These are phyloP conservation scores for Syncephalastrum sp. DNA, from an alignment of 371 early-diverging fungal species.

Conservation along the genomic window DNA sequence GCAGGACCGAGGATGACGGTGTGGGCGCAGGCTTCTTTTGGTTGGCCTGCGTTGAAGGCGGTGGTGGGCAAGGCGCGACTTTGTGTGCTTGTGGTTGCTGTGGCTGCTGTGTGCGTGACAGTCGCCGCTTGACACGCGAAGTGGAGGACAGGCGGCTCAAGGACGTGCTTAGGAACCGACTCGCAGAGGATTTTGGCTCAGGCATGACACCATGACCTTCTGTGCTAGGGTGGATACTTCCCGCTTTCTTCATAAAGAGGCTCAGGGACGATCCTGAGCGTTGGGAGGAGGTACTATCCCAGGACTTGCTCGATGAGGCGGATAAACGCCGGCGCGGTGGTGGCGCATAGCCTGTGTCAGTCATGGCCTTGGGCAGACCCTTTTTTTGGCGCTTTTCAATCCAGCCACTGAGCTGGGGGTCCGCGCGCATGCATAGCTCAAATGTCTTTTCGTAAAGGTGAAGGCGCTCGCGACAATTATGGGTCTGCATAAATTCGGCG, in stretches of 20 bases:
- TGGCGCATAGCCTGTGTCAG: conserved; percentile 14
- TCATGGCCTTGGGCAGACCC: conserved; percentile 24
- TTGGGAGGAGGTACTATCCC: not conserved
- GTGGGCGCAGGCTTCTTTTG: no score
- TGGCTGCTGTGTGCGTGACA: no score
- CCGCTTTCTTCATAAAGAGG: conserved; percentile 12
- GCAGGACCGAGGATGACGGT: no score
- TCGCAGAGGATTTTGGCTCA: conserved; percentile 9
- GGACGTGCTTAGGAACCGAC: conserved; percentile 13
- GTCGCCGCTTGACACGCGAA: no score
- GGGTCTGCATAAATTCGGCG: conserved; percentile 39
- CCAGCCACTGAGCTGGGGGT: conserved; percentile 30
- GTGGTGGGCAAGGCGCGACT: no score
- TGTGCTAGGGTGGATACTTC: conserved; percentile 2
- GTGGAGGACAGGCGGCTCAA: conserved; percentile 7
- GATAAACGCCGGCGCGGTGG: not conserved
- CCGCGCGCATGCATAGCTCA: conserved; percentile 32
- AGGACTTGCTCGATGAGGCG: not conserved
- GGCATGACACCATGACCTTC: not conserved
- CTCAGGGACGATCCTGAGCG: conserved; percentile 1
- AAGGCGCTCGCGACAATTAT: conserved; percentile 29
- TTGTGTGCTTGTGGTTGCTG: no score
- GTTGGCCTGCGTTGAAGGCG: no score
- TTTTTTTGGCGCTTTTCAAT: conserved; percentile 16
- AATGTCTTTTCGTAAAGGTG: conserved; percentile 37